Evolutionary conservation across 495 filamentous ascomycete genomes (phyloP).

Genomic region (Penicillium steckii): DNA sequence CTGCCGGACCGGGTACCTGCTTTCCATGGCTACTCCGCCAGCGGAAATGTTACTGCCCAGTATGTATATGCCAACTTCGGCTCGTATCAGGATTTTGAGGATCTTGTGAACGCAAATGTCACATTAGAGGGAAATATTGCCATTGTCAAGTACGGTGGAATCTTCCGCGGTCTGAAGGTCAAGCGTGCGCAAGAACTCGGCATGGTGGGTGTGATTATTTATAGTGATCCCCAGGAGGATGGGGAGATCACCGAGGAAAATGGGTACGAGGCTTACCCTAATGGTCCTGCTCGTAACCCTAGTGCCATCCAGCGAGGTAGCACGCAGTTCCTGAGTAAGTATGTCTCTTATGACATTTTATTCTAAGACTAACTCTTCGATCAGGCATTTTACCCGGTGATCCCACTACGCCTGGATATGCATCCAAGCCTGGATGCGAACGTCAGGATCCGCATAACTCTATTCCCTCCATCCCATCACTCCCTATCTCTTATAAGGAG

Average conservation of each 20-base stretch:
- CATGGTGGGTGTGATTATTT: constrained; percentile 83
- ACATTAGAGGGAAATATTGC: constrained; percentile 82
- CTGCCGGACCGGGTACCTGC: constrained; percentile 77
- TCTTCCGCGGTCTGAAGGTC: constrained; percentile 90
- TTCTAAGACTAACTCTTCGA: background rate
- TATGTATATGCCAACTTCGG: constrained; percentile 91
- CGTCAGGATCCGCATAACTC: constrained; percentile 64
- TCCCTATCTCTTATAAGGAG: constrained; percentile 88
- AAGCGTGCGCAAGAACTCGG: constrained; percentile 91
- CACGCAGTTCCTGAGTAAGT: constrained; percentile 72
- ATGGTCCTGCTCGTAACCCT: constrained; percentile 83
- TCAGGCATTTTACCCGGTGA: constrained; percentile 62
- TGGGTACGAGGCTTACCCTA: constrained; percentile 77
- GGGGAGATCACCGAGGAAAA: constrained; percentile 76
- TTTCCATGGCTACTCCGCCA: constrained; percentile 94
- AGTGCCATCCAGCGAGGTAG: constrained; percentile 93
- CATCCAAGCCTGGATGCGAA: constrained; percentile 86
- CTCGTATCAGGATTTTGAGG: constrained; percentile 80
- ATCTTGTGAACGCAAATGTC: constrained; percentile 73
- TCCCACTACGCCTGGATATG: constrained; percentile 89
- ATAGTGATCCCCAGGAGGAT: constrained; percentile 88
- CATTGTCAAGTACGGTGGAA: constrained; percentile 78
- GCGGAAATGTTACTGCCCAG: constrained; percentile 81
- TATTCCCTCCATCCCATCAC: constrained; percentile 84
- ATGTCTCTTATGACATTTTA: background rate